A percentile compares a stretch with the other conserved stretches of the same genome.
Evolutionary conservation across 257 asterid species (phyloP).

Genomic region (Dorcoceras hygrometricum): DNA sequence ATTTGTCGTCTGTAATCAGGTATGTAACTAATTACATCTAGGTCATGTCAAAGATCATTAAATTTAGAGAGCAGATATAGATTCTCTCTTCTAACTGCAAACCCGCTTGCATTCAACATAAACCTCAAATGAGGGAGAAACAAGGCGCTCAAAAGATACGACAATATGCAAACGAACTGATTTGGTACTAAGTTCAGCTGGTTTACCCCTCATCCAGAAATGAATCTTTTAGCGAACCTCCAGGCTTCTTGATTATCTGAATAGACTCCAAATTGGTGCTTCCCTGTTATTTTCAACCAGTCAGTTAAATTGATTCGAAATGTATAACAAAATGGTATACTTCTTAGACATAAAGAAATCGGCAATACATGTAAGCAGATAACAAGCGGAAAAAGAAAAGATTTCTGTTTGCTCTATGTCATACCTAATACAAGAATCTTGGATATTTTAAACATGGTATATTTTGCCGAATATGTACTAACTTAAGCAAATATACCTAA

Average conservation of each 20-base stretch:
- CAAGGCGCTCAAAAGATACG: not conserved
- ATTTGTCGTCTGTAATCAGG: not conserved
- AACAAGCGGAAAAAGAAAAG: not conserved
- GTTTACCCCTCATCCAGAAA: constrained; percentile 86
- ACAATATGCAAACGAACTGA: not conserved
- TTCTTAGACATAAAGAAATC: not conserved
- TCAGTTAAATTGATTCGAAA: constrained; percentile 7
- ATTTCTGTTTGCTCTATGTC: not conserved
- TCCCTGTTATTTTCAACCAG: constrained; percentile 55
- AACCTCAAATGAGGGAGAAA: not conserved
- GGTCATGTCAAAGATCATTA: not conserved
- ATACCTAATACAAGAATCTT: constrained; percentile 1
- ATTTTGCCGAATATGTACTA: not conserved
- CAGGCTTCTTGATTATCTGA: constrained; percentile 91
- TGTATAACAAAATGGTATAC: not conserved
- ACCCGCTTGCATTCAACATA: not conserved
- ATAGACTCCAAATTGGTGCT: constrained; percentile 90
- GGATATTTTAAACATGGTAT: not conserved
- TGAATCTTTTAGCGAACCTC: constrained; percentile 83
- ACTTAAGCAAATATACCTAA: not conserved
- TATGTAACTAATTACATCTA: not conserved
- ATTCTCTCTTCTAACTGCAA: not conserved
- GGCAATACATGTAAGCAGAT: constrained; percentile 4
- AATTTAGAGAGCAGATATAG: not conserved
- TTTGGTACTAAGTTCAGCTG: not conserved